A percentile compares a stretch with the other conserved stretches of the same genome.
These are phyloP conservation scores for Dendrobium catenatum DNA, from an alignment of 106 monocot genomes.

Conservation along the genomic window DNA sequence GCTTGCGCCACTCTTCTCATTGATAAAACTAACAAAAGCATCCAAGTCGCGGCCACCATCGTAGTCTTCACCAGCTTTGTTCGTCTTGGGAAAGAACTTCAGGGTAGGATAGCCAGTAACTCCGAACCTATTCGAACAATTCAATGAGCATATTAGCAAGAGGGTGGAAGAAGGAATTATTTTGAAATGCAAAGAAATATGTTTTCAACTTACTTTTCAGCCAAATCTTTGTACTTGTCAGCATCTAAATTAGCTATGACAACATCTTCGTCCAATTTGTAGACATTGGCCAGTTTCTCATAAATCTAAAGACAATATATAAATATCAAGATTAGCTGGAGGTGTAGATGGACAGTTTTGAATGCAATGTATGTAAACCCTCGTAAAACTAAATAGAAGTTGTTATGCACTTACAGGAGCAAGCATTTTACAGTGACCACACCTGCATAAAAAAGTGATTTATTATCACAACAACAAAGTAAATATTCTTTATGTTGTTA, in stretches of 20 bases:
- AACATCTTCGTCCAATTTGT: constrained; percentile 64
- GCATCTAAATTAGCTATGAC: constrained; percentile 95
- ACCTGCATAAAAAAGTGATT: constrained; percentile 40
- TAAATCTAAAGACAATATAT: constrained; percentile 49
- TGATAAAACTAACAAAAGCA: constrained; percentile 85
- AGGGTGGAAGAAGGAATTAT: neutral
- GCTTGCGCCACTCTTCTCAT: constrained; percentile 81
- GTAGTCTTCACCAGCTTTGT: constrained; percentile 95
- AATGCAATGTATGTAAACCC: no score
- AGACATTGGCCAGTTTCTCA: constrained; percentile 78
- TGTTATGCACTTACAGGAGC: constrained; percentile 72
- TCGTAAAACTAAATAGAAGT: neutral
- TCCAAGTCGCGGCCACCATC: constrained; percentile 72
- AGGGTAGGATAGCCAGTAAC: constrained; percentile 88
- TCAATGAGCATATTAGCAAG: neutral
- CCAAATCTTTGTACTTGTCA: constrained; percentile 83
- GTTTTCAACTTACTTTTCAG: constrained; percentile 64
- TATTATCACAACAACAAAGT: neutral
- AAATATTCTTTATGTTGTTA: neutral
- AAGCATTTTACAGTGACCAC: constrained; percentile 94
- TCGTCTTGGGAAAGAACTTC: constrained; percentile 91
- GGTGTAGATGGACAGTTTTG: neutral
- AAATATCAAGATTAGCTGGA: neutral
- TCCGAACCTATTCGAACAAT: constrained; percentile 29
- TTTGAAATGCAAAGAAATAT: neutral